These are phyloP conservation scores for Stagonosporopsis cucurbitacearum DNA, from an alignment of 2,329 filamentous ascomycete species.

Conservation along the genomic window DNA sequence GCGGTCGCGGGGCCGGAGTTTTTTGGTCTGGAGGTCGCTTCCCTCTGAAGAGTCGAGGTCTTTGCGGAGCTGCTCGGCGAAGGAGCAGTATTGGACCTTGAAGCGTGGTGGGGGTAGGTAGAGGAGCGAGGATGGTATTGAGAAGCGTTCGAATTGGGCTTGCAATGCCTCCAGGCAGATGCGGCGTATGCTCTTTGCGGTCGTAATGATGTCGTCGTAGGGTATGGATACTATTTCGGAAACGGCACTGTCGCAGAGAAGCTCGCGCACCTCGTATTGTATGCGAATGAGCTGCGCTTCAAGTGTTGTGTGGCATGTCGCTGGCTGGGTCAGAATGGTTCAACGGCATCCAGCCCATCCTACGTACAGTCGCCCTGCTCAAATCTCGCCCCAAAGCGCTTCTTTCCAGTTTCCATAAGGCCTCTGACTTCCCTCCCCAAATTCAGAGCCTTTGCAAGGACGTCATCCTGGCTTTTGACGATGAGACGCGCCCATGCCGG, in stretches of 20 bases:
- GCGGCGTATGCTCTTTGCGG: conserved; percentile 42
- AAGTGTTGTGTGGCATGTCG: conserved; percentile 40
- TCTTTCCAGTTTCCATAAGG: conserved; percentile 37
- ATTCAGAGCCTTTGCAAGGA: conserved; percentile 34
- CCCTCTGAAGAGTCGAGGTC: conserved; percentile 28
- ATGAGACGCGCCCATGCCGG: conserved; percentile 38
- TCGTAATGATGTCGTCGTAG: conserved; percentile 38
- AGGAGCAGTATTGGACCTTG: conserved; percentile 43
- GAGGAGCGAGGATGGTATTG: conserved; percentile 24
- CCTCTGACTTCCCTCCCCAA: conserved; percentile 37
- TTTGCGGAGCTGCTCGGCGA: conserved; percentile 38
- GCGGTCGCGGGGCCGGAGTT: conserved; percentile 35
- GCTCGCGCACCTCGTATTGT: conserved; percentile 43
- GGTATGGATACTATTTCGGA: conserved; percentile 29
- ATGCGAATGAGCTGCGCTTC: conserved; percentile 42
- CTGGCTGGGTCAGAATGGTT: conserved; percentile 30
- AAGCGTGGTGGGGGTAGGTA: conserved; percentile 45
- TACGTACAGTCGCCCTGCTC: conserved; percentile 44
- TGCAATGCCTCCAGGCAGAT: conserved; percentile 39
- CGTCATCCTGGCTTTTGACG: conserved; percentile 33
- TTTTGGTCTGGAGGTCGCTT: conserved; percentile 35
- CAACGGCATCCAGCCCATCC: neutral
- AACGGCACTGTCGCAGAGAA: conserved; percentile 38
- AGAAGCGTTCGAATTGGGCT: conserved; percentile 38
- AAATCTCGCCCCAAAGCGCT: conserved; percentile 37